These are phyloP conservation scores for Fusarium nisikadoi DNA, from an alignment of 2,329 filamentous ascomycete genomes.

Conservation along the genomic window DNA sequence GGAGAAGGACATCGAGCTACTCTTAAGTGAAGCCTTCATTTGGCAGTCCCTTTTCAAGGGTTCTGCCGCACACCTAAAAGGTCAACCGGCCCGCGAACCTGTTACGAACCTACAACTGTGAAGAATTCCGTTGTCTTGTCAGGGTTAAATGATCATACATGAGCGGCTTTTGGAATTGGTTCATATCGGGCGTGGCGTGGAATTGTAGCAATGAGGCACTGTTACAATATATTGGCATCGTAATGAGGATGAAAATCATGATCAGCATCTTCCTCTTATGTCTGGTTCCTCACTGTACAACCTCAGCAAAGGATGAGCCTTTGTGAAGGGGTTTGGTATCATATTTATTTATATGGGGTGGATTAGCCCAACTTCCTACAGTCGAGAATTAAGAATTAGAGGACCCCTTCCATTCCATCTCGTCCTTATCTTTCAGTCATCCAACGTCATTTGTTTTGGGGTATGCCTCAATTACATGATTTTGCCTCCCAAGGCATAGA, in stretches of 20 bases:
- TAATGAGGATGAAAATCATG: conserved; percentile 38
- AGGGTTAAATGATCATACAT: conserved; percentile 2
- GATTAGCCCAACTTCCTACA: conserved; percentile 20
- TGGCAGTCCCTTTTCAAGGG: conserved; percentile 98
- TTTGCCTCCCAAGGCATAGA: conserved; percentile 13
- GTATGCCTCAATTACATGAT: conserved; percentile 11
- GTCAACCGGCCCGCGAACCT: conserved; percentile 53
- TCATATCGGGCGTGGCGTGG: conserved; percentile 3
- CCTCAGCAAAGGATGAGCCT: not conserved
- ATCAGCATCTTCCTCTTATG: conserved; percentile 4
- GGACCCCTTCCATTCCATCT: conserved; percentile 20
- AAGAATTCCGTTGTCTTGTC: conserved; percentile 4
- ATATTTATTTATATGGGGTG: conserved; percentile 19
- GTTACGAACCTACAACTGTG: conserved; percentile 52
- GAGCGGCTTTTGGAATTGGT: conserved; percentile 12
- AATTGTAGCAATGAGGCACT: conserved; percentile 6
- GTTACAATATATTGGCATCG: conserved; percentile 27
- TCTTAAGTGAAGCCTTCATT: conserved; percentile 96
- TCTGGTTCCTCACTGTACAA: not conserved
- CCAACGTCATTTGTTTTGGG: conserved; percentile 15
- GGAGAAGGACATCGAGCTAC: conserved; percentile 95
- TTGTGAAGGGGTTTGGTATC: conserved; percentile 13
- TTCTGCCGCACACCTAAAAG: conserved; percentile 86
- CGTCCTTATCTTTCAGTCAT: conserved; percentile 18
- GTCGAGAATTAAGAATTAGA: conserved; percentile 26